phyloP scores from a whole-genome alignment of 805 yeast genomes.

The Candida golubevii region DNA sequence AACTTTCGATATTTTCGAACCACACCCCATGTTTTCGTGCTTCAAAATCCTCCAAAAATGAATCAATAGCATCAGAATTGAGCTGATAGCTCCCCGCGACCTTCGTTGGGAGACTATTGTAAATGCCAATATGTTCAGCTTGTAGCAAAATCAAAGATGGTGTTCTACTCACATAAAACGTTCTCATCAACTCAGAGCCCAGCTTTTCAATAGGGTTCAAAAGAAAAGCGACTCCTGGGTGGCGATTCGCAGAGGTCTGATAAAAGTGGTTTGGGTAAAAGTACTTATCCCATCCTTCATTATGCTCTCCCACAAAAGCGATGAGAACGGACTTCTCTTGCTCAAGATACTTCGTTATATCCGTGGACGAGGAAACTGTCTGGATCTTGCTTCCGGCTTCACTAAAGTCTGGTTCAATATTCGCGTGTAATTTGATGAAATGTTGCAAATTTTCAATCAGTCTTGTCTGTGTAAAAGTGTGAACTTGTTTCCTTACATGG shows the following conservation, averaged over 20 bases:
- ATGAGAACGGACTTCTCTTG: slow-evolving; percentile 3
- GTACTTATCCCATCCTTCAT: slow-evolving; percentile 29
- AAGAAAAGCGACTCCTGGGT: slow-evolving; percentile 18
- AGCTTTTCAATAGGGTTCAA: slow-evolving; percentile 24
- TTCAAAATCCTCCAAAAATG: slow-evolving; percentile 8
- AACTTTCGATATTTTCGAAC: slow-evolving; percentile 7
- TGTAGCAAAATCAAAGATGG: slow-evolving; percentile 29
- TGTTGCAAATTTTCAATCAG: slow-evolving; percentile 11
- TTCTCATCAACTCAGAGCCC: slow-evolving; percentile 18
- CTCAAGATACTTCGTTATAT: slow-evolving; percentile 1
- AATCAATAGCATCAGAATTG: slow-evolving; percentile 12
- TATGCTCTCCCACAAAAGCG: slow-evolving; percentile 10
- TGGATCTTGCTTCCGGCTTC: neutral
- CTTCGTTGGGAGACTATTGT: slow-evolving; percentile 22
- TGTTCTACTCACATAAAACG: slow-evolving; percentile 28
- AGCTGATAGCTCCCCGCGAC: slow-evolving; percentile 15
- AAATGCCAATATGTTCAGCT: slow-evolving; percentile 21
- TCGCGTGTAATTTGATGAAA: slow-evolving; percentile 9
- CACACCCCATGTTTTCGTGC: slow-evolving; percentile 8
- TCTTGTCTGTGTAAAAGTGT: slow-evolving; percentile 27
- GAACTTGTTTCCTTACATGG: slow-evolving; percentile 37
- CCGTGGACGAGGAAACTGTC: neutral
- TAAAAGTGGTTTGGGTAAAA: slow-evolving; percentile 32
- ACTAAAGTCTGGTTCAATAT: slow-evolving; percentile 4
- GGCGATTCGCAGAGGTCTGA: slow-evolving; percentile 23